Evolutionary conservation across 2,329 filamentous ascomycete species (phyloP).

Genomic region (Beauveria brongniartii): DNA sequence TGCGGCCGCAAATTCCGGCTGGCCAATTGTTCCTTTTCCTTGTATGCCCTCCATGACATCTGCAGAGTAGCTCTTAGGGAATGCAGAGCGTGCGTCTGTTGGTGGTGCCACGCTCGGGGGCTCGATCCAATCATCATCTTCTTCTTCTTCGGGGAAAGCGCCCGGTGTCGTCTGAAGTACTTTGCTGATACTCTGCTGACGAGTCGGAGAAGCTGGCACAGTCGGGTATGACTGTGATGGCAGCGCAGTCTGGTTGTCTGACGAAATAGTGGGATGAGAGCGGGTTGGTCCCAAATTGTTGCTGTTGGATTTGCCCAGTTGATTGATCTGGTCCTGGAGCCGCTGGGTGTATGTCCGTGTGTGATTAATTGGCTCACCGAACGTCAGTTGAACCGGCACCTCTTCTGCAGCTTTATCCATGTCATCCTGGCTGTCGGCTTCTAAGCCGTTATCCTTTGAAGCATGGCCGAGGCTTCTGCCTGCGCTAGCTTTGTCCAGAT

Average conservation of each 20-base stretch:
- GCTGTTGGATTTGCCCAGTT: constrained; percentile 51
- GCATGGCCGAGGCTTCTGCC: constrained; percentile 60
- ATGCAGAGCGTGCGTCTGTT: constrained; percentile 35
- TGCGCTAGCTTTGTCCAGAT: constrained; percentile 67
- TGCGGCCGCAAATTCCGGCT: constrained; percentile 25
- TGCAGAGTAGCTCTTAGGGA: constrained; percentile 53
- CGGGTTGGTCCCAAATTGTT: constrained; percentile 40
- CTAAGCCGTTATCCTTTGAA: constrained; percentile 33
- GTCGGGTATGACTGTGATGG: constrained; percentile 22
- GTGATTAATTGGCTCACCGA: constrained; percentile 37
- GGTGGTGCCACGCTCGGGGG: constrained; percentile 32
- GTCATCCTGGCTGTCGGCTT: constrained; percentile 41
- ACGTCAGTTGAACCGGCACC: constrained; percentile 35
- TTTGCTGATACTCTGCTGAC: constrained; percentile 21
- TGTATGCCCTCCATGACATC: constrained; percentile 53
- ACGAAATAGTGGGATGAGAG: constrained; percentile 32
- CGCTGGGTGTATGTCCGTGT: constrained; percentile 91
- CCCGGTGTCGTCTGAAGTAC: constrained; percentile 40
- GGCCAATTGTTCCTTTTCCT: constrained; percentile 40
- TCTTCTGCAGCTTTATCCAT: constrained; percentile 43
- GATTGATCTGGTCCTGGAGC: constrained; percentile 85
- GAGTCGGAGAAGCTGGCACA: constrained; percentile 20
- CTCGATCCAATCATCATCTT: constrained; percentile 57
- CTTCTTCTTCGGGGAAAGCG: constrained; percentile 50
- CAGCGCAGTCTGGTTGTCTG: constrained; percentile 22